These are phyloP conservation scores for Aureobasidium namibiae DNA, from an alignment of 2,329 filamentous ascomycete species.

Conservation along the genomic window DNA sequence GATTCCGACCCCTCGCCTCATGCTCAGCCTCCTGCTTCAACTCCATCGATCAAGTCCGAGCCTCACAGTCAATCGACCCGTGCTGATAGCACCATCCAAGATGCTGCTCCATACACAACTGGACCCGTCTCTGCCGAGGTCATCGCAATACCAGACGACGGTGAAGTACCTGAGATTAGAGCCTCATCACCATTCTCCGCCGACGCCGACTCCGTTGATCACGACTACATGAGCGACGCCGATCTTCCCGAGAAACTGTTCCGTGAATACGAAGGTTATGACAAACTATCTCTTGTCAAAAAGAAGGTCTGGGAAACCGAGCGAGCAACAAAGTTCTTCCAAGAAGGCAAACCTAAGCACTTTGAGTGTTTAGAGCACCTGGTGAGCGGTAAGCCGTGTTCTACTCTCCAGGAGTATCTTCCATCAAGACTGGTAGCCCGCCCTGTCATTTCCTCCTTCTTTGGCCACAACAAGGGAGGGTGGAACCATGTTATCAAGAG, in stretches of 20 bases:
- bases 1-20: not conserved
- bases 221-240: not conserved
- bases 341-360: not conserved
- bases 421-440: not conserved
- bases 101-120: not conserved
- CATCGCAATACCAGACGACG: not conserved
- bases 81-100: not conserved
- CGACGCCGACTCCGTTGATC: not conserved
- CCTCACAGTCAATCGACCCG: not conserved
- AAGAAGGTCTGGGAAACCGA: not conserved
- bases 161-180: not conserved
- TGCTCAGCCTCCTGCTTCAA: not conserved
- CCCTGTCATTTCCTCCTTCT: not conserved
- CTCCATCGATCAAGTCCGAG: not conserved
- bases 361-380: constrained; percentile 1
- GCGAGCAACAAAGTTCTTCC: not conserved
- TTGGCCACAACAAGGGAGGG: constrained; percentile 10
- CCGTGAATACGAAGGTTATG: not conserved
- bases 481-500: constrained; percentile 3
- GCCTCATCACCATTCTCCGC: not conserved
- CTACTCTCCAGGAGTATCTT: not conserved
- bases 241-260: not conserved
- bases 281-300: not conserved
- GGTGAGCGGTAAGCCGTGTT: not conserved
- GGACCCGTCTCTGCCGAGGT: not conserved